These are phyloP conservation scores for Diaporthe caulivora DNA, from an alignment of 2,329 filamentous ascomycete species.

Conservation along the genomic window DNA sequence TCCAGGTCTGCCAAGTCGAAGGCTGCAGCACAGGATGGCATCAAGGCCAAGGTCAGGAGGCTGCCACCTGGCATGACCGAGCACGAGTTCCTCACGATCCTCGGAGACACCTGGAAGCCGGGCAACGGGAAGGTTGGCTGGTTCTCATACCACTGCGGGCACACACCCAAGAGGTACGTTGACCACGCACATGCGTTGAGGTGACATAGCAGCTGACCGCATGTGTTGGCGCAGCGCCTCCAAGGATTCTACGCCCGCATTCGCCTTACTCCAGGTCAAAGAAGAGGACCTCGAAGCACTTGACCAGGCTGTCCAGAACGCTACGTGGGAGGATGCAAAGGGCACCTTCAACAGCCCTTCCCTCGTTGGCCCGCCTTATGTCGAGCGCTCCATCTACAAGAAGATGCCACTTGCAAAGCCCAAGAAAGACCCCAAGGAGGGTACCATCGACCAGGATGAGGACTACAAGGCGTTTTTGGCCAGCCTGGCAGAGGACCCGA, in stretches of 20 bases:
- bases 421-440: constrained; percentile 85
- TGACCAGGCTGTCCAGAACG: constrained; percentile 76
- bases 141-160: constrained; percentile 75
- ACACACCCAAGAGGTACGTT: constrained; percentile 85
- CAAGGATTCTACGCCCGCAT: constrained; percentile 84
- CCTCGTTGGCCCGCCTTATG: constrained; percentile 80
- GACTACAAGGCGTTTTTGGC: constrained; percentile 96
- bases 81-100: constrained; percentile 76
- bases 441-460: constrained; percentile 95
- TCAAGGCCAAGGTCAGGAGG: constrained; percentile 88
- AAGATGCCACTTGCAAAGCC: constrained; percentile 82
- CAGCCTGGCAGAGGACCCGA: constrained; percentile 78
- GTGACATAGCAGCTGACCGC: constrained; percentile 20
- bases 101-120: constrained; percentile 85
- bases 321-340: constrained; percentile 84
- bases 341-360: constrained; percentile 79
- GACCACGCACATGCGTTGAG: neutral
- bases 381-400: constrained; percentile 88
- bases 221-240: constrained; percentile 69
- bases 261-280: constrained; percentile 86
- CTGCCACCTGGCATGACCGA: constrained; percentile 88
- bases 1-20: constrained; percentile 61
- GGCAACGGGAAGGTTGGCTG: constrained; percentile 89
- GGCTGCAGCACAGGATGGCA: constrained; percentile 57
- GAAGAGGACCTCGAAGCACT: constrained; percentile 76